A percentile compares a stretch with the other conserved stretches of the same genome.
phyloP scores from a whole-genome alignment of 2,329 filamentous ascomycete species.

The Spiromastix sp. region DNA sequence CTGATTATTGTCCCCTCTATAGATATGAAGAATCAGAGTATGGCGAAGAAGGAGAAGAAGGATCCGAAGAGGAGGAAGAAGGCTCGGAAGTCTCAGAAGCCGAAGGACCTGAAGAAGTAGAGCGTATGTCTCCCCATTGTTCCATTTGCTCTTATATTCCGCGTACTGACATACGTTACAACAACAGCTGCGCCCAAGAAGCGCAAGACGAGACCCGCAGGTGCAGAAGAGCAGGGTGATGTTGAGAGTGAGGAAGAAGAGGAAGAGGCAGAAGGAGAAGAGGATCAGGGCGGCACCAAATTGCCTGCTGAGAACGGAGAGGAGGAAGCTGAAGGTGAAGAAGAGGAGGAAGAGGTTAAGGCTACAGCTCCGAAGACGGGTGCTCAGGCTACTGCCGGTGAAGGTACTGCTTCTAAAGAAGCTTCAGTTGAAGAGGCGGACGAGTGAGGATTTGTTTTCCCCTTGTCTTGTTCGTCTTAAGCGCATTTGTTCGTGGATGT shows the following conservation, averaged over 20 bases:
- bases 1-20: slow-evolving; percentile 1
- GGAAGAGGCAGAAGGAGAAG: slow-evolving; percentile 15
- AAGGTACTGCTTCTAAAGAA: slow-evolving; percentile 20
- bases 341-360: slow-evolving; percentile 13
- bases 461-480: too few relatives aligned
- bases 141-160: background rate
- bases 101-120: slow-evolving; percentile 8
- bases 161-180: slow-evolving; percentile 1
- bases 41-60: slow-evolving; percentile 15
- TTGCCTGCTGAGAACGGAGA: slow-evolving; percentile 14
- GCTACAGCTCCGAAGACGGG: slow-evolving; percentile 6
- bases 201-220: slow-evolving; percentile 12
- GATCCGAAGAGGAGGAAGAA: slow-evolving; percentile 16
- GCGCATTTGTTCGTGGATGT: too few relatives aligned
- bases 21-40: slow-evolving; percentile 25
- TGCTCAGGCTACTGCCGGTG: slow-evolving; percentile 6
- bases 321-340: slow-evolving; percentile 14
- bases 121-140: slow-evolving; percentile 7
- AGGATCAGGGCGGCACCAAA: slow-evolving; percentile 1
- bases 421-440: slow-evolving; percentile 1
- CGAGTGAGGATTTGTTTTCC: too few relatives aligned
- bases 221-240: slow-evolving; percentile 14
- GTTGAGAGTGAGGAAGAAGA: slow-evolving; percentile 21
- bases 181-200: slow-evolving; percentile 17
- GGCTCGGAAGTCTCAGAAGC: slow-evolving; percentile 8